A percentile compares a stretch with the other conserved stretches of the same genome.
Evolutionary conservation across 192 early-diverging fungal genomes (phyloP).

Genomic region (Backusella psychrophila): DNA sequence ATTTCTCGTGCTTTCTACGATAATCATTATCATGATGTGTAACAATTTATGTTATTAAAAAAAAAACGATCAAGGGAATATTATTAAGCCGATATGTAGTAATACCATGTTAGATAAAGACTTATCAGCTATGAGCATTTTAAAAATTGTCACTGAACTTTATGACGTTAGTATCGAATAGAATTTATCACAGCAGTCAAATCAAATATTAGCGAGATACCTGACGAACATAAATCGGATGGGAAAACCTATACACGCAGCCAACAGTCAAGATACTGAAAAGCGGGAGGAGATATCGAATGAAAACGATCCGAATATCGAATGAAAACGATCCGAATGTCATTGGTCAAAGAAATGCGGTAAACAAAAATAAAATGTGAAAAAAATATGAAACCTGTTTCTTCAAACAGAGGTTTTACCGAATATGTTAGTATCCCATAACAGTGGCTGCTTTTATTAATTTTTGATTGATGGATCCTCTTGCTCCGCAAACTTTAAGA

Average conservation of each 20-base stretch:
- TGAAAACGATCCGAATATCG: neutral
- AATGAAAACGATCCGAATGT: neutral
- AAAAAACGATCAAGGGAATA: neutral
- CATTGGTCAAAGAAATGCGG: neutral
- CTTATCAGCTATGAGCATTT: neutral
- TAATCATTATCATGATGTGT: neutral
- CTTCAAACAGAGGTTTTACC: slow-evolving; percentile 7
- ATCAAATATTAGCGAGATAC: neutral
- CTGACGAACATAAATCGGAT: neutral
- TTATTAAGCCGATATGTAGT: neutral
- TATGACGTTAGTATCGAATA: neutral
- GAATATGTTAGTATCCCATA: neutral
- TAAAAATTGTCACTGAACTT: neutral
- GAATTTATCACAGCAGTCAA: neutral
- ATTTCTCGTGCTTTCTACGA: neutral
- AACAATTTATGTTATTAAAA: neutral
- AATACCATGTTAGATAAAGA: neutral
- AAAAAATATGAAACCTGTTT: neutral
- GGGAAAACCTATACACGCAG: neutral
- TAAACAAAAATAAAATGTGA: neutral
- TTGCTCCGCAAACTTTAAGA: neutral
- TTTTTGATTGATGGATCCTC: neutral
- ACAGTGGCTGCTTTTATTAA: neutral
- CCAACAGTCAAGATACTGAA: neutral
- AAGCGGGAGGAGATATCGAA: neutral